These are phyloP conservation scores for Borovskyia barvae DNA, from an alignment of 208 protist species.

Conservation along the genomic window DNA sequence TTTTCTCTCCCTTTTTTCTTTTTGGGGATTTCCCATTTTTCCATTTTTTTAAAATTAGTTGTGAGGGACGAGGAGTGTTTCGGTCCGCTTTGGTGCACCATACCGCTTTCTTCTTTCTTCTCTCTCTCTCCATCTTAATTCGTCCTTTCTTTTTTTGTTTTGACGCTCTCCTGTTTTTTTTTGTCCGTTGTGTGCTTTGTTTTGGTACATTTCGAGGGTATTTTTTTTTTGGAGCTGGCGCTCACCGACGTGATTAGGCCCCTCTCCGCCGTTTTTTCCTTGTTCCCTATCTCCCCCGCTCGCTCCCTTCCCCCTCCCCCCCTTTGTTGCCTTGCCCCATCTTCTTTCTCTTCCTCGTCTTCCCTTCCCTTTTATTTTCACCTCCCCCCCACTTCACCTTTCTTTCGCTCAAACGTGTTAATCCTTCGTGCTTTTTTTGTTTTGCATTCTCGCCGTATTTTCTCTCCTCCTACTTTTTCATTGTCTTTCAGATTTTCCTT, in stretches of 20 bases:
- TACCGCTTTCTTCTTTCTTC: no score
- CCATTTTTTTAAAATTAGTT: slow-evolving; percentile 1
- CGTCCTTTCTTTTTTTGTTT: slow-evolving; percentile 4
- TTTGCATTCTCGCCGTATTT: not conserved
- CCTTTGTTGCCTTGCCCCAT: not conserved
- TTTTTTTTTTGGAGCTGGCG: not conserved
- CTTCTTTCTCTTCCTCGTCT: not conserved
- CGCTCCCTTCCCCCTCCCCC: not conserved
- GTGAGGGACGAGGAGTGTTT: no score
- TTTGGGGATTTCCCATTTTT: slow-evolving; percentile 1
- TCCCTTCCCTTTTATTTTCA: not conserved
- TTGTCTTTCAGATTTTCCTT: slow-evolving; percentile 1
- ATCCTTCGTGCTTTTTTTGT: slow-evolving; percentile 2
- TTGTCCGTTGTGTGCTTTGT: not conserved
- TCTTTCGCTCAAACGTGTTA: not conserved
- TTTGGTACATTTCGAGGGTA: not conserved
- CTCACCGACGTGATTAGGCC: not conserved
- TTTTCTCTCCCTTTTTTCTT: not conserved
- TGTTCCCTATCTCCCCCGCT: not conserved
- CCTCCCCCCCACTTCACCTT: slow-evolving; percentile 1
- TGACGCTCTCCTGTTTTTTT: not conserved
- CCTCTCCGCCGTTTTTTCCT: not conserved
- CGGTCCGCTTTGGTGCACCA: no score
- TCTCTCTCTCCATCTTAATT: slow-evolving; percentile 1
- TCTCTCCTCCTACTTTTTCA: not conserved